phyloP scores from a whole-genome alignment of 192 early-diverging fungal genomes.

The Backusella luteola region DNA sequence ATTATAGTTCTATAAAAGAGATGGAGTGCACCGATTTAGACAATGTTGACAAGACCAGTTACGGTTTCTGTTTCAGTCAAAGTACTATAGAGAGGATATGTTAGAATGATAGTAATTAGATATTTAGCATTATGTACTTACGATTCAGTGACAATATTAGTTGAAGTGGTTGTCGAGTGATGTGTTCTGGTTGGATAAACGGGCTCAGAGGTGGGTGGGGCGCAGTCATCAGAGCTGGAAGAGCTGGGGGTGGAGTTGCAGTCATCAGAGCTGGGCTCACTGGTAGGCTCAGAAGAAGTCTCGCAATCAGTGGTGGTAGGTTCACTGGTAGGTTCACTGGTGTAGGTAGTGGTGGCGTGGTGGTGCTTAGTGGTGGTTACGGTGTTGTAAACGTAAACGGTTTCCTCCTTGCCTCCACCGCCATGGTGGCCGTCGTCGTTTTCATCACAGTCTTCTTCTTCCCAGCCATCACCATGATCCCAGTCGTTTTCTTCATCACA shows the following conservation, averaged over 20 bases:
- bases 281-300: background rate
- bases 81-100: background rate
- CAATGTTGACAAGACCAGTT: background rate
- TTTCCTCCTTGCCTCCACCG: background rate
- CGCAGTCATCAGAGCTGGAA: background rate
- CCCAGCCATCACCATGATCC: background rate
- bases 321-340: background rate
- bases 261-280: no score
- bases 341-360: no score
- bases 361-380: background rate
- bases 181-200: background rate
- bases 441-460: background rate
- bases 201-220: background rate
- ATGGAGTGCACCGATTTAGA: background rate
- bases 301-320: background rate
- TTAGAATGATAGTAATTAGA: background rate
- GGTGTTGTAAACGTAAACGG: conserved; percentile 13
- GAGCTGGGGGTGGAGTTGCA: background rate
- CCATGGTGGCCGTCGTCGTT: background rate
- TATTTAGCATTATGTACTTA: background rate
- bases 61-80: background rate
- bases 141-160: background rate
- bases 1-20: background rate
- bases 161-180: background rate
- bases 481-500: background rate